These are phyloP conservation scores for Trichosanthes cucumerina DNA, from an alignment of 306 rosid species.

Conservation along the genomic window DNA sequence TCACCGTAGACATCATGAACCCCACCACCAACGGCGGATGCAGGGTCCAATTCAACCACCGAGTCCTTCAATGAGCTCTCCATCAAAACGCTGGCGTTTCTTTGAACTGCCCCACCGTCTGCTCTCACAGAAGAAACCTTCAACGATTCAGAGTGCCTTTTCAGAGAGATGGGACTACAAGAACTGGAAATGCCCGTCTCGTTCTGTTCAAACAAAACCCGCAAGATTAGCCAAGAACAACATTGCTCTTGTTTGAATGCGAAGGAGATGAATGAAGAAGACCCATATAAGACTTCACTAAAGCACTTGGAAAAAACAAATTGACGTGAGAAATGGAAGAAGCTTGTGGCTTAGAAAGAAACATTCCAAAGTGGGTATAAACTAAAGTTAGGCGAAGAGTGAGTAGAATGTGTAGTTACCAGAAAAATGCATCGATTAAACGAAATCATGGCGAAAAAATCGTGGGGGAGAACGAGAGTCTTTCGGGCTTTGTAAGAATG, in stretches of 20 bases:
- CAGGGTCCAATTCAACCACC: conserved; percentile 25
- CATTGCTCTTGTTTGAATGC: not conserved
- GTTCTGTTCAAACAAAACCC: conserved; percentile 18
- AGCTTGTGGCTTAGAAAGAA: not conserved
- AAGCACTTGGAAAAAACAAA: not conserved
- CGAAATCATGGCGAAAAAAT: not conserved
- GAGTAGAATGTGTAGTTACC: not conserved
- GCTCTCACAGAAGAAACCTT: conserved; percentile 37
- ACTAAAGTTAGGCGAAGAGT: not conserved
- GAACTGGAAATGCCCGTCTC: conserved; percentile 27
- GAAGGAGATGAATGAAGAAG: not conserved
- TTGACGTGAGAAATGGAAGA: not conserved
- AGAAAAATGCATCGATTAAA: not conserved
- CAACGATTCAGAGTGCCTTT: conserved; percentile 19
- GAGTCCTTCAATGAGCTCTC: conserved; percentile 32
- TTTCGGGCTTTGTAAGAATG: not conserved
- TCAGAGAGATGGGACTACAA: conserved; percentile 25
- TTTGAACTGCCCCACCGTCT: conserved; percentile 31
- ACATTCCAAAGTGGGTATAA: not conserved
- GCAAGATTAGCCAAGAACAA: not conserved
- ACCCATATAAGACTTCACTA: not conserved
- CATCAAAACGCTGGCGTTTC: conserved; percentile 37
- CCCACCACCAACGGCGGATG: conserved; percentile 37
- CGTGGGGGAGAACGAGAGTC: not conserved
- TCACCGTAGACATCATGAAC: conserved; percentile 55